Evolutionary conservation across 1,284 basidiomycete genomes (phyloP).

Genomic region (Malassezia arunalokei): DNA sequence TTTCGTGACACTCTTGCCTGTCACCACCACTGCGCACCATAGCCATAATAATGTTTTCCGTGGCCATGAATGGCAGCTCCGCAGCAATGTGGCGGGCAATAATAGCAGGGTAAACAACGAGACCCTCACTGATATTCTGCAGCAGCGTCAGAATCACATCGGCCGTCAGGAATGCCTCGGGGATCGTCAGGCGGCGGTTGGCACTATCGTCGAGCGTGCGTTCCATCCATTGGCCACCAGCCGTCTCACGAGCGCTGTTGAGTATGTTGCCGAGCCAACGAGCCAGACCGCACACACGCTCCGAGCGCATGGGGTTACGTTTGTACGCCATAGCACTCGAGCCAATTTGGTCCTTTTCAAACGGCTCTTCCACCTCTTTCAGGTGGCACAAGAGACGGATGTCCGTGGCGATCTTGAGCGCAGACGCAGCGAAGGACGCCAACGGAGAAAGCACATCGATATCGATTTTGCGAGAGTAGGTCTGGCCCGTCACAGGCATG

Average conservation of each 20-base stretch:
- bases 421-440: constrained; percentile 82
- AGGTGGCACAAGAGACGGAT: constrained; percentile 53
- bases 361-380: constrained; percentile 95
- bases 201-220: constrained; percentile 55
- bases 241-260: constrained; percentile 49
- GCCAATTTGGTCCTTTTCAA: constrained; percentile 98
- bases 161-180: constrained; percentile 91
- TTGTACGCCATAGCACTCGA: constrained; percentile 94
- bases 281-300: constrained; percentile 87
- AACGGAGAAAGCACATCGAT: constrained; percentile 80
- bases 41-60: constrained; percentile 98
- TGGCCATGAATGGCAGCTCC: constrained; percentile 90
- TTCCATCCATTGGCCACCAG: constrained; percentile 45
- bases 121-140: constrained; percentile 90
- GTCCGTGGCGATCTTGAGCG: constrained; percentile 96
- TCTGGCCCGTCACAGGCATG: constrained; percentile 96
- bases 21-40: constrained; percentile 89
- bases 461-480: constrained; percentile 96
- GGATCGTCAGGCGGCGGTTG: constrained; percentile 87
- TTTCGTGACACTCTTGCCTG: constrained; percentile 90
- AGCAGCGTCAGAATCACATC: constrained; percentile 91
- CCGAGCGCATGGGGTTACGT: constrained; percentile 96
- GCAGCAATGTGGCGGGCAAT: constrained; percentile 81
- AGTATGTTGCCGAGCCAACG: constrained; percentile 57
- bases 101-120: constrained; percentile 93